Evolutionary conservation across 441 rosid genomes (phyloP).

Genomic region (Arabidopsis hybrid): DNA sequence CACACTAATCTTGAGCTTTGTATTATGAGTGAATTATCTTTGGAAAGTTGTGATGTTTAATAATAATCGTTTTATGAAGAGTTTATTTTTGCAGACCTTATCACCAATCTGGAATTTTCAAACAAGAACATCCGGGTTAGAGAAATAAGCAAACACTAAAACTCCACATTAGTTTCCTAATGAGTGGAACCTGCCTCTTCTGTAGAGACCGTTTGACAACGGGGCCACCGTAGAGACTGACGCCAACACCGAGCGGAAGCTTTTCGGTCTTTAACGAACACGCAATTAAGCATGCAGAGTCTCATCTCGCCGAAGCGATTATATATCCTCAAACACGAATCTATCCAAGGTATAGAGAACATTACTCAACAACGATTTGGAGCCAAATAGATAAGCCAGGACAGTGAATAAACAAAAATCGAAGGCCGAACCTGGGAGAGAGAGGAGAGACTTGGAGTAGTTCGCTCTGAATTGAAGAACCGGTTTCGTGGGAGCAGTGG

Average conservation of each 20-base stretch:
- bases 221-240: conserved; percentile 45
- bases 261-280: conserved; percentile 49
- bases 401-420: background rate
- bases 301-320: conserved; percentile 30
- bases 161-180: background rate
- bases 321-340: conserved; percentile 44
- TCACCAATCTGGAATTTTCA: conserved; percentile 49
- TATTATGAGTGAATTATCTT: too few relatives aligned
- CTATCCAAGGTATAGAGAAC: conserved; percentile 32
- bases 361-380: background rate
- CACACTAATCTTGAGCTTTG: too few relatives aligned
- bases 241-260: conserved; percentile 30
- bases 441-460: conserved; percentile 49
- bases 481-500: conserved; percentile 41
- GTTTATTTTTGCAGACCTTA: conserved; percentile 76
- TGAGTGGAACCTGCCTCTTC: conserved; percentile 54
- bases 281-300: conserved; percentile 32
- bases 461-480: conserved; percentile 47
- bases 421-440: conserved; percentile 49
- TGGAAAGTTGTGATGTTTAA: too few relatives aligned
- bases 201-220: conserved; percentile 45
- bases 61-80: too few relatives aligned
- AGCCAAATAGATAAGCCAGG: background rate
- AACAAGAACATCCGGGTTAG: background rate
- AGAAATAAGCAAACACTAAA: conserved; percentile 7